Base-by-base conservation (phyloP, 2,329 filamentous ascomycete species). In the Pestalotiopsis fici region DNA sequence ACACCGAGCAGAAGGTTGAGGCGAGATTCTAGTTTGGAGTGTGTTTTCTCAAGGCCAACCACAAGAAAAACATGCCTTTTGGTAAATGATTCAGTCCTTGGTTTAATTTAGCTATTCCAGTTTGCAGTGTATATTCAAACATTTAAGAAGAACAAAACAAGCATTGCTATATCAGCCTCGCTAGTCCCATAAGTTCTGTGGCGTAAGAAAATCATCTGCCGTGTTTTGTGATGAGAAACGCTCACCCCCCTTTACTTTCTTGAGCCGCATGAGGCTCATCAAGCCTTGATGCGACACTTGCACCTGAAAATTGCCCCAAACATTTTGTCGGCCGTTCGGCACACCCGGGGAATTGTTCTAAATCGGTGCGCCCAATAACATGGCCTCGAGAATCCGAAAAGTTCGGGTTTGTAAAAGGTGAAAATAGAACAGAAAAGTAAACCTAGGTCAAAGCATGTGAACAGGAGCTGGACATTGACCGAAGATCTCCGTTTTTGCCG, bases 1-100 rank as follows among this genome's bases (percentile, higher is more conserved):
- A 97, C 77, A 90, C 87, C 5, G 83, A 90, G 79, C 83, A 89
- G 78, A 93, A 92, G 81, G 92, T 95, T n/a, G 83, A 91, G 78
- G 83, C 90, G 59, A 86, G 91, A 73, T 92, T 93, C 77, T 89
- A 80, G 71, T 13, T 21, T 35, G 31, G 31, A 35, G n/a, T 11
- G 31, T 35, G 31, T 11, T 35, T n/a, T 5, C 3, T 35, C 31
- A 35, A 7, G 31, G 31, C 31, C 31, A 11, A 6, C 11, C 31
- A 7, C 6, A 35, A 6, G 6, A 35, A 35, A 35, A 35, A 6
- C n/a, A n/a, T 6, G 6, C 31, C 31, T 11, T 11, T 35, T 11
- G 31, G 31, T 35, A 35, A 11, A 7, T 35, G 31, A 35, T 35
- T 35, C 31, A 35, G 31, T 35, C 31, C 31, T 11, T 35, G 6